Conservation (phyloP, 169 alveolate genomes). For the Plasmodium relictum region DNA sequence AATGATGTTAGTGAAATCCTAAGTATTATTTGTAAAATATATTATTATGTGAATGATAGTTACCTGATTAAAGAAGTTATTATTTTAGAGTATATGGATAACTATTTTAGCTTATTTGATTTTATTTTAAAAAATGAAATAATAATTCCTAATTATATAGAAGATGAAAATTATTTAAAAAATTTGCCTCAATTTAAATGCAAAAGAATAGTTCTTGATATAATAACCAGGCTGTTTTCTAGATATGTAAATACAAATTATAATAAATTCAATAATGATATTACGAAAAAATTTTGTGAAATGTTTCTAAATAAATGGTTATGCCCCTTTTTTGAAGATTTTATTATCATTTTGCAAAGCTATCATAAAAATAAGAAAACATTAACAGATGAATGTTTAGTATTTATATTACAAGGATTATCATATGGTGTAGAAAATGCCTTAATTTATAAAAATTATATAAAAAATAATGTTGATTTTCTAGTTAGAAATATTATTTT, state of each 20-base stretch:
- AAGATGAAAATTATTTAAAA: constrained; percentile 61
- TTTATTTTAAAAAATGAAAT: constrained; percentile 62
- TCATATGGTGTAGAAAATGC: constrained; percentile 77
- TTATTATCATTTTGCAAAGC: constrained; percentile 50
- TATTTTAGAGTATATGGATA: constrained; percentile 61
- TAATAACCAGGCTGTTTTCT: constrained; percentile 45
- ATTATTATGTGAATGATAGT: constrained; percentile 61
- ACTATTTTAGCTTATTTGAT: constrained; percentile 63
- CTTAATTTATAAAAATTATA: constrained; percentile 53
- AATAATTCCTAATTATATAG: constrained; percentile 27
- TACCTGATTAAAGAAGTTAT: constrained; percentile 54
- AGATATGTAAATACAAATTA: constrained; percentile 62
- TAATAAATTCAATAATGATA: constrained; percentile 47
- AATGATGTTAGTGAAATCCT: constrained; percentile 55
- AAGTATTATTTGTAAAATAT: constrained; percentile 56
- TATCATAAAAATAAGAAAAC: constrained; percentile 57
- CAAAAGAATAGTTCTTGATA: constrained; percentile 42
- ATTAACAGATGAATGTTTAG: constrained; percentile 66
- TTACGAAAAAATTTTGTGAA: constrained; percentile 58
- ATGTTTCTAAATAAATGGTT: constrained; percentile 66
- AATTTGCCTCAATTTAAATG: constrained; percentile 68
- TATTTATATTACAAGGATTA: constrained; percentile 42
- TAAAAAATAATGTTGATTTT: constrained; percentile 58
- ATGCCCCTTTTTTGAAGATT: constrained; percentile 64
- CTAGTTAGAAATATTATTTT: constrained; percentile 33